Conservation (phyloP, 805 yeast genomes). For the Yamadazyma akitaensis region DNA sequence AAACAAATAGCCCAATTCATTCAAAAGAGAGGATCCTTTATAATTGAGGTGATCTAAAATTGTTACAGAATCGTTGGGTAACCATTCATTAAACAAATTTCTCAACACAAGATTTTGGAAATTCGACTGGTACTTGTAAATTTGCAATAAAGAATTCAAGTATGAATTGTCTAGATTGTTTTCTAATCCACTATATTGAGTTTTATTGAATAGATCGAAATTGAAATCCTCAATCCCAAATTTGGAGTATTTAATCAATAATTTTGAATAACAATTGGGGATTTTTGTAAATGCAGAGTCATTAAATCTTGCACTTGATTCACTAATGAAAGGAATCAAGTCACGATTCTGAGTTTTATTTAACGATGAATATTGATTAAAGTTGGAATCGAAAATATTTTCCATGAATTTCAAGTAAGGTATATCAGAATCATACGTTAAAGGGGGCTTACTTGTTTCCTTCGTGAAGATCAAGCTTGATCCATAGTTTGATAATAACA, state of each 20-base stretch:
- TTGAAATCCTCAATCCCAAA: slow-evolving; percentile 96
- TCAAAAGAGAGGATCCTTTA: slow-evolving; percentile 53
- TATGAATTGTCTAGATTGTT: slow-evolving; percentile 77
- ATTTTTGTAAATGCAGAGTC: slow-evolving; percentile 20
- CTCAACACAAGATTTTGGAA: slow-evolving; percentile 62
- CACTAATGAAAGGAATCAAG: slow-evolving; percentile 14
- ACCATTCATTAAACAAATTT: slow-evolving; percentile 48
- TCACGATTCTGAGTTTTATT: slow-evolving; percentile 11
- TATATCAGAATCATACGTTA: slow-evolving; percentile 16
- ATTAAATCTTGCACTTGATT: slow-evolving; percentile 9
- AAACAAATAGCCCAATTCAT: slow-evolving; percentile 83
- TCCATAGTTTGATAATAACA: slow-evolving; percentile 80
- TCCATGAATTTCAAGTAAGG: slow-evolving; percentile 13
- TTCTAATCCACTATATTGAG: slow-evolving; percentile 77
- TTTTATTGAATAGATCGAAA: slow-evolving; percentile 76
- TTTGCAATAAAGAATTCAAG: slow-evolving; percentile 69
- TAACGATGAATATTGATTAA: slow-evolving; percentile 11
- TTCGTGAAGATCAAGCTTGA: slow-evolving; percentile 54
- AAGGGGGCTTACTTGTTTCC: slow-evolving; percentile 59
- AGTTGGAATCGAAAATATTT: slow-evolving; percentile 14
- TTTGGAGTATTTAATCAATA: slow-evolving; percentile 77
- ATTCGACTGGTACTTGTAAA: slow-evolving; percentile 74
- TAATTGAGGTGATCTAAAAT: slow-evolving; percentile 26
- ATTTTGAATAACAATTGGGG: slow-evolving; percentile 73
- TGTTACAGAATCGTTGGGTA: slow-evolving; percentile 38